These are phyloP conservation scores for Harrya chromipes DNA, from an alignment of 768 basidiomycete genomes.

Conservation along the genomic window DNA sequence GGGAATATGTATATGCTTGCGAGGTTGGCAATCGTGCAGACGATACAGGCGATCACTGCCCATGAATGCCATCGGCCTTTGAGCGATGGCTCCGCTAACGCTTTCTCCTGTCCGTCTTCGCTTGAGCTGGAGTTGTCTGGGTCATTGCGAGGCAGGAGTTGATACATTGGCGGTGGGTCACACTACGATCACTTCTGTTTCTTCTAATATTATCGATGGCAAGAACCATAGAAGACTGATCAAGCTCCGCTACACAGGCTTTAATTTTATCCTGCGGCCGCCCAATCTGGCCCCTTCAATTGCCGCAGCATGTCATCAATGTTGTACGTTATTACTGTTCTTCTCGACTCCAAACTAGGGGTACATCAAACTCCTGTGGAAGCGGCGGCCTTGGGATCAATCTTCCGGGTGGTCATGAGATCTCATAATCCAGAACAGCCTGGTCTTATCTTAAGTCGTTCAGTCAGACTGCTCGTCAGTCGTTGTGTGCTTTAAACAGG, in stretches of 20 bases:
- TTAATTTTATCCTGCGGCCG: no score
- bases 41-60: constrained; percentile 1
- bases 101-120: neutral
- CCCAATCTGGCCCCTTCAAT: no score
- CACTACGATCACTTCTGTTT: neutral
- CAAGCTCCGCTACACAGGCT: neutral
- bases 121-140: neutral
- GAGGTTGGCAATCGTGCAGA: constrained; percentile 6
- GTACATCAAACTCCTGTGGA: no score
- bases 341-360: no score
- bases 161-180: neutral
- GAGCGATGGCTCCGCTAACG: neutral
- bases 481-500: neutral
- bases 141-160: constrained; percentile 4
- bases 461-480: no score
- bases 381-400: no score
- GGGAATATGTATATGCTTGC: constrained; percentile 5
- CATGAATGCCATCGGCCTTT: neutral
- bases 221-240: neutral
- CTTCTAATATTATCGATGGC: neutral
- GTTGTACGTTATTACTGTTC: no score
- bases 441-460: no score
- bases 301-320: no score
- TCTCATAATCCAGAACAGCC: neutral
- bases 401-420: no score